phyloP scores from a whole-genome alignment of 129 eudicot species.

The Kitagawia praeruptora region DNA sequence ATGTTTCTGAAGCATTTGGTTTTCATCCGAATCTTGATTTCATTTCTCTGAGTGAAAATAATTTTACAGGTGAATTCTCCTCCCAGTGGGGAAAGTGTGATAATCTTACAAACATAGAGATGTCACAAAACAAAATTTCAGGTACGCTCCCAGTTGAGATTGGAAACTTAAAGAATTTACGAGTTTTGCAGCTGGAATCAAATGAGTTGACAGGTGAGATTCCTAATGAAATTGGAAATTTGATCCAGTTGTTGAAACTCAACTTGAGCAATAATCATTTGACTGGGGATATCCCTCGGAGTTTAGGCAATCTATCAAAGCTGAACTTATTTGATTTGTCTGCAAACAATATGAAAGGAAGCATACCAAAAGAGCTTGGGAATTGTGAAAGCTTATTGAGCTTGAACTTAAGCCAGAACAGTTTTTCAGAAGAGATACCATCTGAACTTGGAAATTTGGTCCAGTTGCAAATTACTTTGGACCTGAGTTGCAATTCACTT shows the following conservation, averaged over 20 bases:
- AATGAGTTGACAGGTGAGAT: not conserved
- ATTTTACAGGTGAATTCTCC: constrained; percentile 23
- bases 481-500: constrained; percentile 11
- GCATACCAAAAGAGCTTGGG: constrained; percentile 46
- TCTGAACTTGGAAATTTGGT: constrained; percentile 47
- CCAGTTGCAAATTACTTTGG: constrained; percentile 37
- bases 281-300: constrained; percentile 49
- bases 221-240: not conserved
- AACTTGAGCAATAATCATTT: constrained; percentile 55
- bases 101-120: constrained; percentile 37
- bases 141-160: constrained; percentile 60
- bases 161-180: constrained; percentile 40
- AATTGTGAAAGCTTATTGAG: constrained; percentile 37
- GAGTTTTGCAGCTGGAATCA: constrained; percentile 8
- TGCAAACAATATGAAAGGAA: constrained; percentile 39
- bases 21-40: no score
- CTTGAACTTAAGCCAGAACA: constrained; percentile 52
- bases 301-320: constrained; percentile 28
- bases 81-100: constrained; percentile 39
- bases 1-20: no score
- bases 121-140: constrained; percentile 47
- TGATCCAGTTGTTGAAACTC: constrained; percentile 27
- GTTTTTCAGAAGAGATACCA: constrained; percentile 58
- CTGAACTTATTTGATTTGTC: constrained; percentile 64
- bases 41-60: no score